phyloP scores from a whole-genome alignment of 2,329 filamentous ascomycete species.

The Aspergillaceae sp. region DNA sequence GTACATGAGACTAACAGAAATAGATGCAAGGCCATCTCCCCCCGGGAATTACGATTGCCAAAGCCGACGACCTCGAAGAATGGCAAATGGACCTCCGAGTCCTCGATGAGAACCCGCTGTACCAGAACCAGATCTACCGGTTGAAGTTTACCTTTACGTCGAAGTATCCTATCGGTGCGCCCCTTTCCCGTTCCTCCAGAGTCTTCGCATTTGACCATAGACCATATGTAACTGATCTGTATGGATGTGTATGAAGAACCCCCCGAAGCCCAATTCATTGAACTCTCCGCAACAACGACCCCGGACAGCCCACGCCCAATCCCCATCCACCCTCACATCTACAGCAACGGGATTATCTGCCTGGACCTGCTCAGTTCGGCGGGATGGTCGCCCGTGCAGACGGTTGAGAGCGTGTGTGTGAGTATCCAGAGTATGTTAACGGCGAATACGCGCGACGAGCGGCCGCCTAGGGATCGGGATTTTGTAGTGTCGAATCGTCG shows the following conservation, averaged over 20 bases:
- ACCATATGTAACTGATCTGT: too few species aligned
- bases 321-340: slow-evolving; percentile 94
- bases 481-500: slow-evolving; percentile 75
- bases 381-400: slow-evolving; percentile 95
- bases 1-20: too few species aligned
- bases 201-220: neutral
- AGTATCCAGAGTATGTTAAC: slow-evolving; percentile 97
- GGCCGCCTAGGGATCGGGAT: slow-evolving; percentile 80
- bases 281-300: slow-evolving; percentile 37
- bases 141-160: slow-evolving; percentile 78
- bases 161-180: slow-evolving; percentile 78
- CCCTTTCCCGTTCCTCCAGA: neutral
- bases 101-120: slow-evolving; percentile 82
- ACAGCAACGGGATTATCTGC: slow-evolving; percentile 97
- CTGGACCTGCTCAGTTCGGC: slow-evolving; percentile 80
- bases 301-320: slow-evolving; percentile 49
- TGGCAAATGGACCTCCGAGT: slow-evolving; percentile 92
- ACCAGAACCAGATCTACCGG: slow-evolving; percentile 68
- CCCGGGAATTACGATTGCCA: slow-evolving; percentile 67
- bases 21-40: slow-evolving; percentile 52
- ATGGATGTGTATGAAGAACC: slow-evolving; percentile 53
- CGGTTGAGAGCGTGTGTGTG: slow-evolving; percentile 94
- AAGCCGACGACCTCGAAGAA: slow-evolving; percentile 73
- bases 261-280: slow-evolving; percentile 84
- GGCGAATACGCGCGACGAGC: slow-evolving; percentile 82